Base-by-base conservation (phyloP, 1,139 yeast species). In the Arxiozyma telluris region DNA sequence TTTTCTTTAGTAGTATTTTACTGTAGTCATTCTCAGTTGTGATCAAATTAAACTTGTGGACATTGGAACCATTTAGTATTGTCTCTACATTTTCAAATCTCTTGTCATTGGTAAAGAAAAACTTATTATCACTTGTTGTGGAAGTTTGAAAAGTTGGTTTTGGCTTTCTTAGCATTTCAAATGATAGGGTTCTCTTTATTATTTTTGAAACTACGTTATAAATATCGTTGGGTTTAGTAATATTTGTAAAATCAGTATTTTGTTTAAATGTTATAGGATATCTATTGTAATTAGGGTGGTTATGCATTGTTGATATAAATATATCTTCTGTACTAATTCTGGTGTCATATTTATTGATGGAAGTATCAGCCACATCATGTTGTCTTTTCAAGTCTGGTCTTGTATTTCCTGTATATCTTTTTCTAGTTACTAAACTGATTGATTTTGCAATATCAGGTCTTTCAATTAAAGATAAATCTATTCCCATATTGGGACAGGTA, bases 21-120 rank as follows among this genome's bases (percentile, higher is more conserved):
- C 62, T 61, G 50, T 67, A 66, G 34, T 64, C 68, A 2, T 56
- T 55, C 41, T 60, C 61, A n/a, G 55, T 53, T 1, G 67, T 55
- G 34, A 63, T 55, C 50, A 66, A 62, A 21, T 58, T 62, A 7
- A 66, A 54, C 8, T 55, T 59, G 43, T 63, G 68, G 4, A 64
- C 59, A 43, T 57, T 58, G 20, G 60, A 57, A 48, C 60, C 62
- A 2, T 58, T 54, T 25, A 66, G 49, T 41, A 88, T 68, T 20
- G 81, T 78, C 0, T 88, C 81, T 17, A 87, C 85, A 61, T 91
- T 96, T 61, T 80, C 83, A 64, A 86, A 86, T 53, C 98, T 75
- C 54, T 96, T 72, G 65, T 91, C 98, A 46, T 79, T 76, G 21
- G 84, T 83, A 65, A 89, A 91, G 1, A 91, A 83, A 22, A 87